These are phyloP conservation scores for Solanum dulcamara DNA, from an alignment of 257 asterid genomes.

Conservation along the genomic window DNA sequence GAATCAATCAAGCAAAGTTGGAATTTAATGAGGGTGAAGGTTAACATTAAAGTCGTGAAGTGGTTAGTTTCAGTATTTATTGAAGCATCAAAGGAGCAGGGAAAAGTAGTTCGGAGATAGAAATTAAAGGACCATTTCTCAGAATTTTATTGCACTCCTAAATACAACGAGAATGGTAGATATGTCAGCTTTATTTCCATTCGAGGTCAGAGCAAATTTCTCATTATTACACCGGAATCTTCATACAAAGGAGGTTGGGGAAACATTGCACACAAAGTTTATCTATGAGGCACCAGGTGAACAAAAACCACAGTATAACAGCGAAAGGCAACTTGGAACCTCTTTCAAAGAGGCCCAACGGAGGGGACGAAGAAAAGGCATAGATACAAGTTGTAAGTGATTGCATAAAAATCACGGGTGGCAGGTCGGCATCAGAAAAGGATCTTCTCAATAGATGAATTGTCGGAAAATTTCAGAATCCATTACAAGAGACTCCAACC, in stretches of 20 bases:
- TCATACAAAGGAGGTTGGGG: background rate
- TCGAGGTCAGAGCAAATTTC: background rate
- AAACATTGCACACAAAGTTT: background rate
- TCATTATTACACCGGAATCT: background rate
- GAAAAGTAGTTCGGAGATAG: background rate
- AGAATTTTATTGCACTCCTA: background rate
- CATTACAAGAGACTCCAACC: background rate
- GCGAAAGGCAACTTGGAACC: background rate
- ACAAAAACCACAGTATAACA: background rate
- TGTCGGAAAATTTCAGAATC: background rate
- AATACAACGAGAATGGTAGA: background rate
- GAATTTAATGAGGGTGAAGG: background rate
- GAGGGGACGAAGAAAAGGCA: background rate
- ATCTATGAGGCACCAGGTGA: background rate
- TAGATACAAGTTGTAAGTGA: background rate
- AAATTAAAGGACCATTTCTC: background rate
- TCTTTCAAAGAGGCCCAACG: background rate
- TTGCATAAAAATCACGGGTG: background rate
- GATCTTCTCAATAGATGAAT: background rate
- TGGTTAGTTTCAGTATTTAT: background rate
- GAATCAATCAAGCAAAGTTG: background rate
- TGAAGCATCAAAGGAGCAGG: background rate
- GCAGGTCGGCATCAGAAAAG: background rate
- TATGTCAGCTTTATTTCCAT: background rate
- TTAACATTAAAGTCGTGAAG: background rate